A percentile compares a stretch with the other conserved stretches of the same genome.
Evolutionary conservation across 768 basidiomycete species (phyloP).

Genomic region (Leccinum ochraceum): DNA sequence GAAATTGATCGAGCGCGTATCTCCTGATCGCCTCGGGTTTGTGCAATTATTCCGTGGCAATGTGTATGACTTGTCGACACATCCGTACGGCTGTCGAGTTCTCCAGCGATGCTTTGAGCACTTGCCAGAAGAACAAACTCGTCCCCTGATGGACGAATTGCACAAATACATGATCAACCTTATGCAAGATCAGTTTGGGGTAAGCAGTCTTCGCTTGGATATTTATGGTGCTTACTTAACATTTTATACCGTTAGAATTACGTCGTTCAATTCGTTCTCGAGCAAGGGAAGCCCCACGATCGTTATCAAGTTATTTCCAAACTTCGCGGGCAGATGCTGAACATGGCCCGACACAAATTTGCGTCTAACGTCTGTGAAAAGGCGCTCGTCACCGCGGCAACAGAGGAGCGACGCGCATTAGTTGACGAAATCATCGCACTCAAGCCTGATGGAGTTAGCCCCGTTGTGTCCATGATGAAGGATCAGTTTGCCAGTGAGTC

Average conservation of each 20-base stretch:
- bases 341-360: constrained; percentile 85
- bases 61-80: constrained; percentile 79
- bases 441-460: constrained; percentile 65
- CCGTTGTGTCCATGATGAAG: constrained; percentile 72
- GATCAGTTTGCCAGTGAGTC: constrained; percentile 86
- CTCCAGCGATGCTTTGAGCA: constrained; percentile 91
- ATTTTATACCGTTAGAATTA: constrained; percentile 65
- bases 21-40: constrained; percentile 74
- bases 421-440: constrained; percentile 80
- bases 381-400: constrained; percentile 67
- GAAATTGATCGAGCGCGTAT: constrained; percentile 81
- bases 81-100: constrained; percentile 94
- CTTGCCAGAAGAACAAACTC: constrained; percentile 65
- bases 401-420: constrained; percentile 63
- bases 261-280: constrained; percentile 91
- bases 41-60: constrained; percentile 74
- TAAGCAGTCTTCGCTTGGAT: constrained; percentile 38
- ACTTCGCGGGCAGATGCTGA: constrained; percentile 75
- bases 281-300: constrained; percentile 74
- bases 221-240: constrained; percentile 1
- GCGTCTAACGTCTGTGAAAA: constrained; percentile 97
- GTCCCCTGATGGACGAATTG: constrained; percentile 80
- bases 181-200: constrained; percentile 92
- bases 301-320: constrained; percentile 62
- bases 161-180: constrained; percentile 67